A percentile compares a stretch with the other conserved stretches of the same genome.
These are phyloP conservation scores for Agroathelia rolfsii DNA, from an alignment of 1,284 basidiomycete genomes.

Conservation along the genomic window DNA sequence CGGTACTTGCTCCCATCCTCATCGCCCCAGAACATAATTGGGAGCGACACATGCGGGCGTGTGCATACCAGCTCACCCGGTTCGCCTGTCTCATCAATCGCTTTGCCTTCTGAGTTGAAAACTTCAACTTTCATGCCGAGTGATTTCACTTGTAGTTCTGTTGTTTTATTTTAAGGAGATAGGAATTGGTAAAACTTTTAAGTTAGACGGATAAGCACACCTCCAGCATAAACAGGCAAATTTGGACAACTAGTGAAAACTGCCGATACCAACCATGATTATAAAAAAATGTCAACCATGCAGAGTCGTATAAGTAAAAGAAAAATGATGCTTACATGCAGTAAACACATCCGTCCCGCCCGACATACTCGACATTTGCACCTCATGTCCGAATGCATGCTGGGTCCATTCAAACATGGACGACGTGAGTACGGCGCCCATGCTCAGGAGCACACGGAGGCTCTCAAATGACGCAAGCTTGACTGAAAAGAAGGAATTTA, in stretches of 20 bases:
- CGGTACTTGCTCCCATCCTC: constrained; percentile 55
- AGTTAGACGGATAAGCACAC: constrained; percentile 20
- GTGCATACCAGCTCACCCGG: constrained; percentile 65
- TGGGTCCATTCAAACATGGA: constrained; percentile 76
- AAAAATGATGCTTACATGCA: constrained; percentile 35
- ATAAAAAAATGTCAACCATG: not conserved
- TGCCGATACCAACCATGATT: too few species aligned
- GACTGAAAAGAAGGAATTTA: constrained; percentile 22
- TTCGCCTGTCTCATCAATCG: constrained; percentile 44
- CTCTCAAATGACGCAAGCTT: constrained; percentile 41
- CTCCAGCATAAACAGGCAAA: constrained; percentile 45
- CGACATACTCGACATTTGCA: constrained; percentile 65
- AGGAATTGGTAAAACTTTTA: too few species aligned
- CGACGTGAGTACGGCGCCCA: constrained; percentile 73
- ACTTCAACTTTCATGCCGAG: constrained; percentile 61
- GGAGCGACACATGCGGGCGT: constrained; percentile 78
- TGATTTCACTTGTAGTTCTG: constrained; percentile 54
- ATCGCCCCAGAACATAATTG: constrained; percentile 73
- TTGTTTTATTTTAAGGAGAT: not conserved
- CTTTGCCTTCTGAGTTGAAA: constrained; percentile 42
- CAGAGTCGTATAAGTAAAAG: not conserved
- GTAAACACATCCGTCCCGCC: constrained; percentile 82
- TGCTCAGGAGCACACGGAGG: constrained; percentile 53
- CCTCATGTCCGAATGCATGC: constrained; percentile 50
- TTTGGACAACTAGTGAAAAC: constrained; percentile 37